Evolutionary conservation across 345 rosid genomes (phyloP), one percentile per base, ranked within the genome.

Genomic region (Viola odorata): DNA sequence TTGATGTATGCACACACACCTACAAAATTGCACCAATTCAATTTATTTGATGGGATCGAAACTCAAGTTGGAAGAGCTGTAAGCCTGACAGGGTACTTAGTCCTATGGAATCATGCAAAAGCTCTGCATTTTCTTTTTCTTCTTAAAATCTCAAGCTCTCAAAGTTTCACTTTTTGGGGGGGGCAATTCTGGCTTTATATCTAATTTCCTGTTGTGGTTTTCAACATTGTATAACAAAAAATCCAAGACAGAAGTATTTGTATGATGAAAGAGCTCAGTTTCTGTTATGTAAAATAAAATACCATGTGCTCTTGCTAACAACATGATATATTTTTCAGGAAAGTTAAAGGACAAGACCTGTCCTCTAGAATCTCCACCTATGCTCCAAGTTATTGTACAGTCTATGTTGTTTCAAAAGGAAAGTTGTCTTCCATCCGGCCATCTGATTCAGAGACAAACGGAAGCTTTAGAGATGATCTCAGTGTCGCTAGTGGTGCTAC

Each of bases 341-440:
- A 66, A 65, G 47, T 62, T 3, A 84, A 81, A 77, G 83, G 80
- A 64, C 57, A 76, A 60, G 72, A 69, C 56, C 63, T 89, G 58
- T 79, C 96, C 23, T 81, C 89, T 0, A 58, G 82, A 81, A 87
- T 92, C 48, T 81, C 98, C 0, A 73, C 61, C 0, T 69, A 75
- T 60, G 73, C 74, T 37, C 96, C 96, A 3, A 79, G 73, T 57
- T 85, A 79, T 69, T 92, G 98, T 57, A 87, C 94, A 0, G 85
- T 92, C 41, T 92, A 79, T 62, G 89, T 80, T 13, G 77, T 89
- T 70, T 89, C 88, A 3, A 84, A 83, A 65, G 95, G 89, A 60
- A 85, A 89, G 66, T 60, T 92, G 63, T 65, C 81, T 67, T 85
- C 96, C 0, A 77, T 92, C 60, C 86, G 96, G 44, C 94, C 94